Base-by-base conservation (phyloP, 768 basidiomycete genomes). In the Amanita rubescens region DNA sequence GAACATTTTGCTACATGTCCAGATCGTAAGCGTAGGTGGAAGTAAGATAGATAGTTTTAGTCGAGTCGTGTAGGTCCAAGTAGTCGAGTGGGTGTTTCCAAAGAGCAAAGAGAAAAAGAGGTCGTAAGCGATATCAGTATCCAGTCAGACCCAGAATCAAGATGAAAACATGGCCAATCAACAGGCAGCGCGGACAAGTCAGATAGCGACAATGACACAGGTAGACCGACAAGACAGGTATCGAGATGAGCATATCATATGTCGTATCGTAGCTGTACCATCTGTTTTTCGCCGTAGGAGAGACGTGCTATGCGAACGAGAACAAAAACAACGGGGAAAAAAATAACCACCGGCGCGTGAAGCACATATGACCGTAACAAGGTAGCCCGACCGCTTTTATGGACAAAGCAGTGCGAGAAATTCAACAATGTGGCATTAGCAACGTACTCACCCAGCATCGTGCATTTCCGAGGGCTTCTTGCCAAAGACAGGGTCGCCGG, bases 1-100 rank as follows among this genome's bases (percentile, higher is more conserved):
- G 75, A 92, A 92, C 78, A 92, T 84, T 78, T 92, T 92, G 69
- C 90, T 91, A 80, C 59, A 64, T 60, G 62, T 55, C 56, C 60
- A 53, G 27, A 46, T 27, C 25, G 27, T 46, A 46, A 46, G n/a
- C 44, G 44, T 46, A 46, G 27, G 44, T 46, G 44, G 44, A 46
- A 46, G 44, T 46, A 46, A 46, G 44, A 46, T 46, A 46, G 25
- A n/a, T 39, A 39, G 38, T 39, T 39, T 39, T 39, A 39, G 38
- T 8, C 27, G 27, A 30, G 27, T 30, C 27, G 54, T 57, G 56
- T 63, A 56, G 25, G 57, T 53, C 60, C 55, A 30, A 30, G 27
- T 57, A 54, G 60, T 50, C 50, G 56, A 63, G 64, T 58, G 58
- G 30, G 46, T 47, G 46, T 47, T 20, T 30, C 27, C 27, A 30